These are phyloP conservation scores for Amanita rubescens DNA, from an alignment of 768 basidiomycete species.

Conservation along the genomic window DNA sequence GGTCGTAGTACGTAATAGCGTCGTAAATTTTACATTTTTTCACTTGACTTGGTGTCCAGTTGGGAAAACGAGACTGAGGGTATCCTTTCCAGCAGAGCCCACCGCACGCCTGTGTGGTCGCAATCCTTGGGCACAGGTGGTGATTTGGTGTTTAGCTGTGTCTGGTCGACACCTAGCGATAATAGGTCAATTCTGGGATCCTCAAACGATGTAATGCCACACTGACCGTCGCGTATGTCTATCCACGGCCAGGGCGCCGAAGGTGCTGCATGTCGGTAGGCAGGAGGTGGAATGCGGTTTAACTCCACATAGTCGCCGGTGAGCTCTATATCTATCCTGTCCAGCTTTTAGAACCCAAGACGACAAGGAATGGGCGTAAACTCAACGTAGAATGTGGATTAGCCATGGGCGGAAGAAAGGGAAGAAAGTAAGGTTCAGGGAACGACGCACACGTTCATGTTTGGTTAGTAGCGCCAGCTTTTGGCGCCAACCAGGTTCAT, in stretches of 20 bases:
- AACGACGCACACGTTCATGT: not conserved
- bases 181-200: too few relatives aligned
- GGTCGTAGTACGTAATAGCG: constrained; percentile 26
- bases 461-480: not conserved
- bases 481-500: not conserved
- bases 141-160: constrained; percentile 23
- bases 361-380: not conserved
- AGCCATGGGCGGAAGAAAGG: not conserved
- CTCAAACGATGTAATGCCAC: not conserved
- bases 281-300: constrained; percentile 23
- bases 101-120: constrained; percentile 27
- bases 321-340: not conserved
- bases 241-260: constrained; percentile 44
- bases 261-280: constrained; percentile 39
- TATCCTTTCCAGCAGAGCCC: constrained; percentile 32
- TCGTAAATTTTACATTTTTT: constrained; percentile 31
- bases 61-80: constrained; percentile 44
- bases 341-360: not conserved
- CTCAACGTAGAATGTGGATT: not conserved
- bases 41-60: constrained; percentile 45
- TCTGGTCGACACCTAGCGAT: constrained; percentile 23
- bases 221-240: constrained; percentile 30
- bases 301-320: not conserved
- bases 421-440: not conserved
- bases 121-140: constrained; percentile 31